A percentile compares a stretch with the other conserved stretches of the same genome.
Conservation (phyloP, 257 asterid species). For the Lycium barbarum region DNA sequence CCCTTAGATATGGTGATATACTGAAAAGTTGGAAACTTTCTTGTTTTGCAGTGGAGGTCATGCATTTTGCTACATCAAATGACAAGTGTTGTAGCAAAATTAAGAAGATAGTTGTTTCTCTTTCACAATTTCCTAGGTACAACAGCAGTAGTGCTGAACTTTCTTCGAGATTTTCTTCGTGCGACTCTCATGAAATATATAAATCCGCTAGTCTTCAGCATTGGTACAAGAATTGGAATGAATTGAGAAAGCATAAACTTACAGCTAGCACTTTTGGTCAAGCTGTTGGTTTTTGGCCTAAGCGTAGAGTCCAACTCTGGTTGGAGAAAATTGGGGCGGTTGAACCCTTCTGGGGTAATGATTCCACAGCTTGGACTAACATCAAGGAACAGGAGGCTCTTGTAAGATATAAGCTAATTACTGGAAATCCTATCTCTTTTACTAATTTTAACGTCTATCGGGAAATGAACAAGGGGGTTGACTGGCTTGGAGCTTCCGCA, state of each 20-base stretch:
- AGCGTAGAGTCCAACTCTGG: conserved; percentile 79
- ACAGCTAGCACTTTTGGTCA: conserved; percentile 87
- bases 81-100: conserved; percentile 35
- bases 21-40: neutral
- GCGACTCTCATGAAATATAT: conserved; percentile 48
- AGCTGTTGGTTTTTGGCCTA: conserved; percentile 83
- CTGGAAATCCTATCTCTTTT: conserved; percentile 54
- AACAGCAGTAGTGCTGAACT: conserved; percentile 28
- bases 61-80: conserved; percentile 38
- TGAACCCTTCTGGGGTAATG: conserved; percentile 73
- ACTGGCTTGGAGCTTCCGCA: conserved; percentile 90
- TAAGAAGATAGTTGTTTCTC: conserved; percentile 34
- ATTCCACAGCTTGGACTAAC: conserved; percentile 80
- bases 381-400: conserved; percentile 81
- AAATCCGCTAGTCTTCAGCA: conserved; percentile 54
- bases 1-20: neutral
- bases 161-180: conserved; percentile 31
- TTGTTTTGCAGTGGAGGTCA: conserved; percentile 52
- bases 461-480: conserved; percentile 44
- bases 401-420: conserved; percentile 65
- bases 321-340: conserved; percentile 80
- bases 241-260: conserved; percentile 69
- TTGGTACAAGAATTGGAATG: conserved; percentile 92
- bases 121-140: conserved; percentile 31
- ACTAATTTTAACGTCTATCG: conserved; percentile 67